phyloP scores from a whole-genome alignment of 192 early-diverging fungal species.

The Rhizophagus sp. region DNA sequence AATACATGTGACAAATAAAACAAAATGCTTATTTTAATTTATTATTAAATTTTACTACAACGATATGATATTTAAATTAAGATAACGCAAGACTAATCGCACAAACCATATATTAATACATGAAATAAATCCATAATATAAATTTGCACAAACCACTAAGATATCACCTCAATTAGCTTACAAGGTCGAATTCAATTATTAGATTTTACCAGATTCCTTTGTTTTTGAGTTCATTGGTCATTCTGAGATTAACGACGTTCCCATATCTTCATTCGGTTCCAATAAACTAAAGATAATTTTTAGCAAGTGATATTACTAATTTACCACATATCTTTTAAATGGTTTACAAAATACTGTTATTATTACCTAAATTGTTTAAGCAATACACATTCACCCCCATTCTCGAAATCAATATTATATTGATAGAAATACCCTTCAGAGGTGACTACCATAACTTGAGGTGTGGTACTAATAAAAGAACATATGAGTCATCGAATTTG shows the following conservation, averaged over 20 bases:
- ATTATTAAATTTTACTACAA: no score
- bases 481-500: neutral
- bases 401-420: constrained; percentile 84
- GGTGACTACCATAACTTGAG: constrained; percentile 88
- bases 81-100: no score
- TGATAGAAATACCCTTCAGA: constrained; percentile 90
- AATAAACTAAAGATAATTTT: neutral
- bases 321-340: neutral
- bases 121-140: no score
- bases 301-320: neutral
- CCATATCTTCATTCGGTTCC: constrained; percentile 15
- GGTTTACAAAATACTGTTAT: neutral
- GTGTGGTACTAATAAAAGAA: constrained; percentile 52
- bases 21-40: no score
- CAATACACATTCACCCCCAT: constrained; percentile 86
- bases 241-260: constrained; percentile 2
- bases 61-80: no score
- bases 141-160: no score
- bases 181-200: no score
- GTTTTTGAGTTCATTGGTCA: neutral
- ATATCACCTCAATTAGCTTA: no score
- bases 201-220: no score
- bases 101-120: no score
- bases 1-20: no score
- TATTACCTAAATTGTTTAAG: constrained; percentile 74